phyloP scores from a whole-genome alignment of 2,329 filamentous ascomycete genomes.

The Exserohilum rostratum region DNA sequence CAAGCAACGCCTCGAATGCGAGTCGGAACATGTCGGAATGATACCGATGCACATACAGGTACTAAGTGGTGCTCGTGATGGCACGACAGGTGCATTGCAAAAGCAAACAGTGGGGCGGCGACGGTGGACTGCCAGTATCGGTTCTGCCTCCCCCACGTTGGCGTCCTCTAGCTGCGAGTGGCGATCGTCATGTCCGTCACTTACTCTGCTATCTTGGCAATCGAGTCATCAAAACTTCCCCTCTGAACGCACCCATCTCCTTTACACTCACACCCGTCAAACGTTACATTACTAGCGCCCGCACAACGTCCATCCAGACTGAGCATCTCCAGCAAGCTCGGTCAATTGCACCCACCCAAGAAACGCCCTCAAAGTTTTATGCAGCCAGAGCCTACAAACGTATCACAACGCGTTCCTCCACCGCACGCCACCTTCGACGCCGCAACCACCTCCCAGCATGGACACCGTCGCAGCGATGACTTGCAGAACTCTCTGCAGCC shows the following conservation, averaged over 20 bases:
- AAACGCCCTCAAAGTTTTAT: conserved; percentile 62
- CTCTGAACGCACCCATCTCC: conserved; percentile 1
- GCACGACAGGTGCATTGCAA: background rate
- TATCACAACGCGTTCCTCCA: conserved; percentile 54
- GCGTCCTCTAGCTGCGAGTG: conserved; percentile 10
- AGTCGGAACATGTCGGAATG: conserved; percentile 11
- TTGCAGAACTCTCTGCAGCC: conserved; percentile 52
- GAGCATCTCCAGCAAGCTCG: conserved; percentile 58
- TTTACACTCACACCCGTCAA: conserved; percentile 15
- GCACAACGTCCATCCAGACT: conserved; percentile 34
- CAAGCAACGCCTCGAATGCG: background rate
- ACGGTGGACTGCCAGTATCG: conserved; percentile 1
- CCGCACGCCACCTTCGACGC: conserved; percentile 48
- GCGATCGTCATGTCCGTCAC: conserved; percentile 21
- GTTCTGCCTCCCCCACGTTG: conserved; percentile 19
- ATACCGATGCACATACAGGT: background rate
- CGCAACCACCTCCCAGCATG: conserved; percentile 62
- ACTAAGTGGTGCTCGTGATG: conserved; percentile 4
- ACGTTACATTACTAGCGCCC: conserved; percentile 25
- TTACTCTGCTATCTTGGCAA: conserved; percentile 14
- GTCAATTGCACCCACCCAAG: conserved; percentile 52
- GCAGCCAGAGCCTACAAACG: conserved; percentile 65
- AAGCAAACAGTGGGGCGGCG: conserved; percentile 5
- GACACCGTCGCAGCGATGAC: conserved; percentile 56
- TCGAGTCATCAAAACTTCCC: conserved; percentile 20